Conservation (phyloP, 2,329 filamentous ascomycete species). For the Hirsutella rhossiliensis region DNA sequence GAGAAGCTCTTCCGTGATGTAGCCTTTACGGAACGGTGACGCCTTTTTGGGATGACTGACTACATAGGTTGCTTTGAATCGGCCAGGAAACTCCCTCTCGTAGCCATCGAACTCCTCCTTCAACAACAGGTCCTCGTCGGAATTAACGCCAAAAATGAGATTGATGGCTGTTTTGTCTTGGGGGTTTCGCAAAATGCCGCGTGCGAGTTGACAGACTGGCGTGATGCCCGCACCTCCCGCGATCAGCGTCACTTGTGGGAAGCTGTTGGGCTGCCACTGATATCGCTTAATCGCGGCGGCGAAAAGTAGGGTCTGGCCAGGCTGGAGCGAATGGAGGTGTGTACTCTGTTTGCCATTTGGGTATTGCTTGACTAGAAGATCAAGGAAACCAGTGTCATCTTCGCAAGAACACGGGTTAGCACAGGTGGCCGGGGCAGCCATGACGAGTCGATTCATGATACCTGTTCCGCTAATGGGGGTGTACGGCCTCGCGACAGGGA, state of each 20-base stretch:
- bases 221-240: conserved; percentile 65
- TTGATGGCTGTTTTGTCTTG: conserved; percentile 50
- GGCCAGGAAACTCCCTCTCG: conserved; percentile 35
- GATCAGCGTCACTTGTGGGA: conserved; percentile 44
- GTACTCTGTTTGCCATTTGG: conserved; percentile 51
- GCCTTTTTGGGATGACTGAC: conserved; percentile 7
- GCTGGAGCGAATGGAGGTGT: conserved; percentile 52
- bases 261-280: conserved; percentile 38
- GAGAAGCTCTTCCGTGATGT: not conserved
- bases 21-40: not conserved
- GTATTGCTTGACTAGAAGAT: conserved; percentile 58
- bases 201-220: conserved; percentile 53
- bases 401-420: conserved; percentile 44
- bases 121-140: conserved; percentile 46
- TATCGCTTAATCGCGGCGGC: conserved; percentile 40
- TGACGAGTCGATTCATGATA: not conserved
- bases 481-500: conserved; percentile 37
- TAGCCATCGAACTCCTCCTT: conserved; percentile 43
- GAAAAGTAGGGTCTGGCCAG: conserved; percentile 50
- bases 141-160: conserved; percentile 55
- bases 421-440: not conserved
- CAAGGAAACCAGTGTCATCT: conserved; percentile 46
- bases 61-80: conserved; percentile 46
- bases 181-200: conserved; percentile 47
- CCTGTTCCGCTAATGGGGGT: not conserved